Evolutionary conservation across 2,329 filamentous ascomycete species (phyloP).

Genomic region (Alternaria atra): DNA sequence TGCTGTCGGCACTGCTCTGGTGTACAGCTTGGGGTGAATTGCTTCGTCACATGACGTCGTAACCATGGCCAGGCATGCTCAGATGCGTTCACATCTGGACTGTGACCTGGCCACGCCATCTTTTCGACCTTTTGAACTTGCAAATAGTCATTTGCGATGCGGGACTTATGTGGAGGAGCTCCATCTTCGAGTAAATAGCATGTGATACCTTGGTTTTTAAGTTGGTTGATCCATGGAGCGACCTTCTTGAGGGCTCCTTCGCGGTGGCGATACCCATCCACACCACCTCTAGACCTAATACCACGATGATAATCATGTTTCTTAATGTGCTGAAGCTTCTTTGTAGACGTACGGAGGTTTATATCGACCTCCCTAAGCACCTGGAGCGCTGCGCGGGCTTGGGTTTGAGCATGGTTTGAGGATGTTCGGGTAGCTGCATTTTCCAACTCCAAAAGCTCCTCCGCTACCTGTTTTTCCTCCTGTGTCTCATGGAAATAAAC

Average conservation of each 20-base stretch:
- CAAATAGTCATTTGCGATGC: conserved; percentile 9
- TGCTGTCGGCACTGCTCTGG: background rate
- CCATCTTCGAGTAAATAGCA: conserved; percentile 12
- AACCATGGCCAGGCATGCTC: conserved; percentile 18
- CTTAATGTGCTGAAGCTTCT: conserved; percentile 2
- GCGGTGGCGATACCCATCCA: conserved; percentile 7
- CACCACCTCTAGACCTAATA: background rate
- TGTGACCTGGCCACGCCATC: conserved; percentile 12
- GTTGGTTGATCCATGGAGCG: conserved; percentile 9
- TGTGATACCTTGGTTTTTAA: background rate
- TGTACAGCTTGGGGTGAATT: background rate
- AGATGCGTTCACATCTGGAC: conserved; percentile 11
- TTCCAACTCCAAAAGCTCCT: background rate
- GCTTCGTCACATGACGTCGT: background rate
- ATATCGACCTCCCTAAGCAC: background rate
- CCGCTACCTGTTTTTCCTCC: background rate
- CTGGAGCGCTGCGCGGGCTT: background rate
- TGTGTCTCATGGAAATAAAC: conserved; percentile 1
- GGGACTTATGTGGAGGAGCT: conserved; percentile 11
- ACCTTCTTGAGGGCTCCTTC: conserved; percentile 10
- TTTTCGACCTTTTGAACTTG: conserved; percentile 5
- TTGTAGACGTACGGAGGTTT: background rate
- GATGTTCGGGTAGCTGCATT: background rate
- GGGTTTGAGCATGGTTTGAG: background rate
- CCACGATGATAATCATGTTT: conserved; percentile 6